These are phyloP conservation scores for Cercospora sojina DNA, from an alignment of 2,329 filamentous ascomycete species.

Conservation along the genomic window DNA sequence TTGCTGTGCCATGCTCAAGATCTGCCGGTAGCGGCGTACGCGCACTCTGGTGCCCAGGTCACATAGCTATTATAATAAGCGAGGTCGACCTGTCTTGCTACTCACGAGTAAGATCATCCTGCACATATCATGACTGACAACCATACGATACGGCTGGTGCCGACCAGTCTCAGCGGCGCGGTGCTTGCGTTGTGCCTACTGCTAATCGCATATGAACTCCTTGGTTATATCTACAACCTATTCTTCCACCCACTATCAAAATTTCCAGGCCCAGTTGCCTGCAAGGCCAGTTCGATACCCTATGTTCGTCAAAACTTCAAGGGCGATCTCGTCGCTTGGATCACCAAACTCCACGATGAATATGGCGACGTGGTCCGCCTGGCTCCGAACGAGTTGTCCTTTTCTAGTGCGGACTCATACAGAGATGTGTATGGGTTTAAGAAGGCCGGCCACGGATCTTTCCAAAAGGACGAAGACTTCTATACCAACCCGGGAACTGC, in stretches of 20 bases:
- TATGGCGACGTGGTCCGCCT: conserved; percentile 52
- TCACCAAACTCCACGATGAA: conserved; percentile 20
- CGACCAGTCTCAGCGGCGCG: not conserved
- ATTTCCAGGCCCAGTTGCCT: conserved; percentile 10
- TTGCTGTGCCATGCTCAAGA: not conserved
- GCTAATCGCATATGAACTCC: not conserved
- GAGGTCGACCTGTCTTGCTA: not conserved
- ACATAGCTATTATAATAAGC: not conserved
- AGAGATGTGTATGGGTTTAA: conserved; percentile 45
- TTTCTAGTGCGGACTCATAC: conserved; percentile 43
- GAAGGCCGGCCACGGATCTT: conserved; percentile 19
- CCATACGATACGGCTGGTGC: not conserved
- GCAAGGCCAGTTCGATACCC: conserved; percentile 9
- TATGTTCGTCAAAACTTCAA: not conserved
- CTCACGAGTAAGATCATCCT: not conserved
- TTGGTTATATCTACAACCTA: conserved; percentile 8
- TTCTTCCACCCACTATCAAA: conserved; percentile 12
- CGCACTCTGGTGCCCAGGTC: not conserved
- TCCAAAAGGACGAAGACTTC: conserved; percentile 24
- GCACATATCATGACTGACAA: not conserved
- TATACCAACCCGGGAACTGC: conserved; percentile 27
- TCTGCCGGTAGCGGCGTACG: not conserved
- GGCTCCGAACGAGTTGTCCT: conserved; percentile 50
- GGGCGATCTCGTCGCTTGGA: conserved; percentile 8
- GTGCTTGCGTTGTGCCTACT: not conserved